These are phyloP conservation scores for Psilocybe cubensis DNA, from an alignment of 768 basidiomycete species.

Conservation along the genomic window DNA sequence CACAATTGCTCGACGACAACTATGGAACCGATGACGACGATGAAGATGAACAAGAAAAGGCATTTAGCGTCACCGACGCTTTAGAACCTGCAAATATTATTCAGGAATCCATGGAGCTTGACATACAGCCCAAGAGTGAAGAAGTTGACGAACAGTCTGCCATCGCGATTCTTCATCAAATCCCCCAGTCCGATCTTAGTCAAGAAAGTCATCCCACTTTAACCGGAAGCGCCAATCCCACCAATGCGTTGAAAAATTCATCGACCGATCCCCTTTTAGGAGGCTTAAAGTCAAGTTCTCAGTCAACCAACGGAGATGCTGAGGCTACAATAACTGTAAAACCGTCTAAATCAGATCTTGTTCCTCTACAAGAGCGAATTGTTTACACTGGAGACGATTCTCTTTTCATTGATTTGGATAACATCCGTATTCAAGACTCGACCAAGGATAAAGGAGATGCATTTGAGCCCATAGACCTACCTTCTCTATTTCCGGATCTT, in stretches of 20 bases:
- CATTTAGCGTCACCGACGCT: conserved; percentile 58
- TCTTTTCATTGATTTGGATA: conserved; percentile 52
- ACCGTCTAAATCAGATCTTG: conserved; percentile 45
- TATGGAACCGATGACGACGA: conserved; percentile 73
- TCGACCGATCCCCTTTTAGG: conserved; percentile 61
- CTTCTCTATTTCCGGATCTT: conserved; percentile 87
- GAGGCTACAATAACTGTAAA: conserved; percentile 39
- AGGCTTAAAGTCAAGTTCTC: conserved; percentile 40
- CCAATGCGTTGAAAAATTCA: conserved; percentile 52
- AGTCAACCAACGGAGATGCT: conserved; percentile 39
- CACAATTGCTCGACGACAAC: conserved; percentile 46
- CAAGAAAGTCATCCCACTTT: conserved; percentile 1
- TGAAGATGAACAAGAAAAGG: conserved; percentile 63
- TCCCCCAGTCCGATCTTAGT: conserved; percentile 3
- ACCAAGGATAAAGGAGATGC: conserved; percentile 15
- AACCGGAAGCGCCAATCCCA: conserved; percentile 2
- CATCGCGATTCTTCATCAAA: conserved; percentile 22
- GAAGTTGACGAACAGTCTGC: conserved; percentile 60
- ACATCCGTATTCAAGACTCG: conserved; percentile 40
- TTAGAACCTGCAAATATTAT: conserved; percentile 57
- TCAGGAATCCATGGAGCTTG: conserved; percentile 53
- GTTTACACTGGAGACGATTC: conserved; percentile 62
- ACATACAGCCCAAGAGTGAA: conserved; percentile 39
- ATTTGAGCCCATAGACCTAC: conserved; percentile 40
- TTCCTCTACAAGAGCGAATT: conserved; percentile 63